Evolutionary conservation across 495 filamentous ascomycete genomes (phyloP), one percentile per base, ranked within the genome.

Genomic region (Articulospora tetracladia): DNA sequence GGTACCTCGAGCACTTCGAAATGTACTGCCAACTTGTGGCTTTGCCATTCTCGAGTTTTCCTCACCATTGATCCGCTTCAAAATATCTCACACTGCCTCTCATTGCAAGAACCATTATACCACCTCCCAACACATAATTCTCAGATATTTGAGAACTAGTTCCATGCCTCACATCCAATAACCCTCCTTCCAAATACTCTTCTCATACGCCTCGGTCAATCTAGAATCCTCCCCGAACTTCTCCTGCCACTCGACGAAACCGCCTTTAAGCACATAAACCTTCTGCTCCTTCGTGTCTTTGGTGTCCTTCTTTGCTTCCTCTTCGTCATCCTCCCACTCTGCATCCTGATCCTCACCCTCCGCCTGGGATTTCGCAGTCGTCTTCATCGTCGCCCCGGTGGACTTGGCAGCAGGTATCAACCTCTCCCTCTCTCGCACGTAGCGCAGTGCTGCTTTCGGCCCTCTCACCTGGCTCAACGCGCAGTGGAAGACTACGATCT

Each of bases 181-280:
- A 24, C 76, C 79, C 62, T 89, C 83, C 66, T 80, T 79, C 93
- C 93, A 98, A 48, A 97, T 76, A 77, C 96, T 88, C 69, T 89
- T 89, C 51, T 80, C 80, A 71, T 92, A 98, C 2, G 76, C 89
- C 76, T 96, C 90, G 1, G 94, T 98, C 69, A 98, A 76, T 50
- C 84, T 70, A 65, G 85, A 75, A 75, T 98, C 93, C 53, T 83
- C 79, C 1, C 93, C 89, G 73, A 85, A 96, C 72, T 82, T 80
- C 75, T 93, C 89, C 79, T 96, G 91, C 94, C 94, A 98, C 58
- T 89, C 82, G 10, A 88, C 85, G 72, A 98, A 98, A 19, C 94
- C 94, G 0, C 85, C 82, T 57, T 96, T 89, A 7, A 98, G 79
- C 10, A 98, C 83, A 69, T 79, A 86, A 19, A 98, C 87, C 72